Evolutionary conservation across 164 flowering plant species (phyloP).

Genomic region (Magnolia changhungtana): DNA sequence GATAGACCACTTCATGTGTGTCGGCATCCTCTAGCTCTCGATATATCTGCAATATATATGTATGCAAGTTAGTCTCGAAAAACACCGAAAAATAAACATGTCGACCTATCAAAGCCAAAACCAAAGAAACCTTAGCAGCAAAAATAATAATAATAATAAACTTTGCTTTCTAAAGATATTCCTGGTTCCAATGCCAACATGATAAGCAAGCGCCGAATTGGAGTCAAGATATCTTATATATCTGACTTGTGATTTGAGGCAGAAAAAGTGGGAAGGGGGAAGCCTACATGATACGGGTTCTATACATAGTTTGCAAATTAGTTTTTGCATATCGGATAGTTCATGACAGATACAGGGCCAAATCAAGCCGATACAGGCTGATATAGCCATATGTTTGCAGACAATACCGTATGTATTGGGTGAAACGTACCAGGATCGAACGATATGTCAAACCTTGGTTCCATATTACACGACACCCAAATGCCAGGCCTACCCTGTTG

Average conservation of each 20-base stretch:
- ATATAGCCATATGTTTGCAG: no score
- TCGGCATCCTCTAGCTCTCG: constrained; percentile 74
- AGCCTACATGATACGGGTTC: neutral
- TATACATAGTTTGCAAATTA: no score
- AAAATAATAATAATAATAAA: neutral
- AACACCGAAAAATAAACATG: neutral
- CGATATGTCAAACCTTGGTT: no score
- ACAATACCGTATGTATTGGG: no score
- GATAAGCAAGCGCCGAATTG: neutral
- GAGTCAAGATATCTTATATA: neutral
- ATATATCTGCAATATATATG: constrained; percentile 51
- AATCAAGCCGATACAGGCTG: no score
- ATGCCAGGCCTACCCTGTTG: neutral
- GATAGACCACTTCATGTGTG: constrained; percentile 57
- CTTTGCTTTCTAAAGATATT: neutral
- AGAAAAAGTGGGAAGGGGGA: neutral
- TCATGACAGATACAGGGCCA: no score
- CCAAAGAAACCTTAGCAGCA: neutral
- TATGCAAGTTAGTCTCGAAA: neutral
- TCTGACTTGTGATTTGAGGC: neutral
- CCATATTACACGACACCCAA: no score
- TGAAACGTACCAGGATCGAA: no score
- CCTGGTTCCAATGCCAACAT: neutral
- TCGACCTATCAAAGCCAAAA: neutral
- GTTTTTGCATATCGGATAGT: no score